Evolutionary conservation across 495 filamentous ascomycete genomes (phyloP), one percentile per base, ranked within the genome.

Genomic region (Neurospora tetrasperma): DNA sequence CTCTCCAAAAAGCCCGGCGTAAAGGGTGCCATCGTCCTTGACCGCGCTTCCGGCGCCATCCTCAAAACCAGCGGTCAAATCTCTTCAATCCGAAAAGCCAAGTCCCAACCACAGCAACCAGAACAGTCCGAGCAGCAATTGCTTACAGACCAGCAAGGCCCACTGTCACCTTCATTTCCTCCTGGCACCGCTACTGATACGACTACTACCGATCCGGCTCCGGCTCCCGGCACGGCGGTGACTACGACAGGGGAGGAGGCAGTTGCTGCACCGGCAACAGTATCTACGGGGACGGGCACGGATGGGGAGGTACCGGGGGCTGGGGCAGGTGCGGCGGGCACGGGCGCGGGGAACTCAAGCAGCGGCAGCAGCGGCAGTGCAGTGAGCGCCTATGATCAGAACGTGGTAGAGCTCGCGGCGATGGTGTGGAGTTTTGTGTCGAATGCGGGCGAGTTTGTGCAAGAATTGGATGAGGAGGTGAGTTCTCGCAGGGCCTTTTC

Each of bases 1-100:
- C 84, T 92, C 5, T 86, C 87, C 69, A 88, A 88, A 77, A 91
- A 91, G 70, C 83, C 89, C 7, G 90, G 89, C 48, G 90, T 92
- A 40, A 87, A 88, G 76, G 89, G 87, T 71, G 88, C 88, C 40
- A 83, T 92, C 7, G 85, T 89, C 44, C 78, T 92, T 9, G 88
- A 90, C 73, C 86, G 88, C 23, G 77, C 82, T 2, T 85, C 85
- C 23, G 90, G 88, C n/a, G 81, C 88, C 14, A 88, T 92, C 71
- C 78, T 92, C 70, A 88, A 88, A 76, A 88, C 86, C 5, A 87
- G 84, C 70, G 89, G 90, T 70, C 83, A 90, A 71, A 76, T 88
- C 31, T 83, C 85, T 8, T 79, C 84, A 6, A 80, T 84, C 69
- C 82, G 83, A n/a, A 82, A 81, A 35, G 71, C 80, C 8, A 82